Conservation (phyloP, 106 monocot genomes). For the Dioscorea zingiberensis region DNA sequence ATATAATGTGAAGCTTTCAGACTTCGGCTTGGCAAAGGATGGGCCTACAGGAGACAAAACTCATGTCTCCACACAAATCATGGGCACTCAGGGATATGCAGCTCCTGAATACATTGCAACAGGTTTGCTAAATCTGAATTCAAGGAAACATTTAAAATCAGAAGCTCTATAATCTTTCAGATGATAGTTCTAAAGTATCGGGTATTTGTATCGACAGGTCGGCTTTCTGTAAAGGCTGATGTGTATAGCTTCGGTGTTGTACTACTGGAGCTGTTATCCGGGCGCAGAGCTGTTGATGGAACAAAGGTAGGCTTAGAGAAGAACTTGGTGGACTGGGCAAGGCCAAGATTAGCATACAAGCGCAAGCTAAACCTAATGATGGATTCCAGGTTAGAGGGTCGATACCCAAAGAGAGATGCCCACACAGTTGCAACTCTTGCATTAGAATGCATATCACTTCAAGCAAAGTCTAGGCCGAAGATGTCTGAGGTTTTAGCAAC, state of each 20-base stretch:
- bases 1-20: constrained; percentile 74
- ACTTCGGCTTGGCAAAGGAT: constrained; percentile 93
- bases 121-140: constrained; percentile 27
- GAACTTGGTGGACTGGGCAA: constrained; percentile 76
- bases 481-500: constrained; percentile 66
- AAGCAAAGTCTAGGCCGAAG: constrained; percentile 58
- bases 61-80: constrained; percentile 91
- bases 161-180: no score
- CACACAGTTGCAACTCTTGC: constrained; percentile 51
- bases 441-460: constrained; percentile 40
- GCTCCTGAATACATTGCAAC: constrained; percentile 95
- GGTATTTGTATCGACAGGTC: constrained; percentile 28
- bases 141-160: no score
- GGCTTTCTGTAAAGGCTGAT: constrained; percentile 76
- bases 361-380: constrained; percentile 61
- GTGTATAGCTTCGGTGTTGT: constrained; percentile 95
- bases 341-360: constrained; percentile 52
- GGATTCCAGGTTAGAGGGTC: constrained; percentile 66
- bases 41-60: constrained; percentile 90
- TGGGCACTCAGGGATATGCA: constrained; percentile 95
- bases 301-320: constrained; percentile 48
- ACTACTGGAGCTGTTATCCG: constrained; percentile 71
- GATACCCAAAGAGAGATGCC: constrained; percentile 72
- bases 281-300: constrained; percentile 62
- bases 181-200: no score